Evolutionary conservation across 257 asterid species (phyloP), one percentile per base, ranked within the genome.

Genomic region (Lithospermum erythrorhizon): DNA sequence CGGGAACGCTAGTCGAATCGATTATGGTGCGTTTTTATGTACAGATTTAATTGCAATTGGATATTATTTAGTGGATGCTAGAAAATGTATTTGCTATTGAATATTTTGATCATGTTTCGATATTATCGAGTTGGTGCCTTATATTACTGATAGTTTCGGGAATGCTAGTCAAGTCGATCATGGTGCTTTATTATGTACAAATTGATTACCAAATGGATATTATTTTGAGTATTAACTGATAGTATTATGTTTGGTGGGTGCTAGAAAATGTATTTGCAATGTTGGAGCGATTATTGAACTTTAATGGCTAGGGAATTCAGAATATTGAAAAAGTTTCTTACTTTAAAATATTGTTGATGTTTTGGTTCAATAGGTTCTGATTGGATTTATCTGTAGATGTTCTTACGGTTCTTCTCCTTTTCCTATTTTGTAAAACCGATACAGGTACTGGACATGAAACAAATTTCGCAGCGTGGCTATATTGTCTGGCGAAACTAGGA

Each of bases 401-500:
- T 10, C 29, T 24, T 35, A 1, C 3, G 27, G 17, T 55, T 52
- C n/a, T n/a, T n/a, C n/a, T 54, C 45, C 66, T 60, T 51, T 37
- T 48, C 72, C 10, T 58, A 61, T 22, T 35, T 21, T 17, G 54
- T 62, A 29, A 57, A 35, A 61, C 59, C 59, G 55, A 68, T 65
- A 21, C 55, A 90, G 96, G 97, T 47, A 90, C 96, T 27, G 96
- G 97, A 14, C 96, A 87, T 32, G 97, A 87, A 80, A 90, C 97
- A 29, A 90, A 90, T 74, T 90, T 85, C 57, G 86, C 91, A 9
- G 94, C 96, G 18, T 90, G 91, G 96, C 65, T 90, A 72, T 90
- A 83, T 74, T 90, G 97, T 76, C 77, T 87, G 52, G 97, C 95
- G 49, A 82, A 83, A 72, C 68, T 83, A 71, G 87, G 79, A 29